Evolutionary conservation across 495 filamentous ascomycete species (phyloP), one percentile per base, ranked within the genome.

Genomic region (Sporormia fimetaria): DNA sequence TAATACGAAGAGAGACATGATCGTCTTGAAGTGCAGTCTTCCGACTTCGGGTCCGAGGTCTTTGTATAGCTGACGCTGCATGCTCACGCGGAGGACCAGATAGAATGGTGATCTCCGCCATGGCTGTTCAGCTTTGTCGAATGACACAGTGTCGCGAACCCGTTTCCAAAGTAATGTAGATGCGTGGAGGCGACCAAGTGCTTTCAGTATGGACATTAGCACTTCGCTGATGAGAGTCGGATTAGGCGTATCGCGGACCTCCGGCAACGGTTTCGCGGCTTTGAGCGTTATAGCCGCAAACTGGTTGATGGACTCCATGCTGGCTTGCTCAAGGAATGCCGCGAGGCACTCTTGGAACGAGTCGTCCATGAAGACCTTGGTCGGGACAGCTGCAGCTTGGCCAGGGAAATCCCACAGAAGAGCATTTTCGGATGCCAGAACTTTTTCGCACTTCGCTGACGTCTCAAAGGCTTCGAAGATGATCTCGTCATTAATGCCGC

Each of bases 101-200:
- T 72, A 81, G 26, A 65, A 61, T 0, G 77, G 65, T 8, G 54
- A 57, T 23, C 76, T 56, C 16, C 75, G 63, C 76, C 76, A 81
- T 0, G 76, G 75, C 4, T 61, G 56, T 14, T 63, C 46, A 5
- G 63, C 49, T n/a, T 59, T 29, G 50, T 54, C 49, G 24, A 34
- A 56, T 9, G 6, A 36, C 0, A 79, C 69, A 16, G 76, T 74
- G 38, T 81, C 76, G 1, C 68, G 66, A 4, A 79, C 60, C n/a
- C 66, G 62, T 56, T 81, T 81, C 7, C 63, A 61, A 3, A 74
- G 55, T 0, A 60, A 11, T 0, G 59, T 57, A 0, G 61, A 40
- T 29, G 49, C 33, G 2, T 58, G 33, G 2, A 45, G 44, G n/a
- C 40, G 40, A 0, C 75, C 76, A 27, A 65, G 64, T 0, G 60